Conservation (phyloP, 495 filamentous ascomycete genomes). For the Paragyromitra xinjiangensis region DNA sequence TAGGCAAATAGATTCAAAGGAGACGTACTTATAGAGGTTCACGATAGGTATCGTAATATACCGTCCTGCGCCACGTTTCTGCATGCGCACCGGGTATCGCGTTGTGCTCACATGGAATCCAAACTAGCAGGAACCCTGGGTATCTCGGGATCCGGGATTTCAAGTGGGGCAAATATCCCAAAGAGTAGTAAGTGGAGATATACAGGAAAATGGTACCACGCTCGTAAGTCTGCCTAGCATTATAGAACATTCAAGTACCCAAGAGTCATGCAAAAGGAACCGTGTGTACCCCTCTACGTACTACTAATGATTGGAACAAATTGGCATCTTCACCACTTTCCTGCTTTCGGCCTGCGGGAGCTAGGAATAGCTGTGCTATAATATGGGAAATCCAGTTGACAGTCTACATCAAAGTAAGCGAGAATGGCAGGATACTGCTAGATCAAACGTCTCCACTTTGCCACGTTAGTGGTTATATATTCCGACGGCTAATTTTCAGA, state of each 20-base stretch:
- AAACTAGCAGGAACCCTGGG: conserved; percentile 6
- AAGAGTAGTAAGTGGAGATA: neutral
- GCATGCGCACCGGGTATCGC: conserved; percentile 9
- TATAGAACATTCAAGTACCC: neutral
- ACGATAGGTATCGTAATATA: neutral
- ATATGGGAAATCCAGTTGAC: neutral
- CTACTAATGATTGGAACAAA: neutral
- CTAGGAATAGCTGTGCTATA: neutral
- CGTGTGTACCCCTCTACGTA: neutral
- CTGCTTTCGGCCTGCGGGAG: neutral
- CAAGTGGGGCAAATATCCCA: neutral
- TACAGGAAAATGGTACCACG: neutral
- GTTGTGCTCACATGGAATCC: neutral
- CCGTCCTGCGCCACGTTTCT: conserved; percentile 20
- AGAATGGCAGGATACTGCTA: neutral
- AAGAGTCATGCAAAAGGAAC: neutral
- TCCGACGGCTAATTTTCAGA: neutral
- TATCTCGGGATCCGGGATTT: neutral
- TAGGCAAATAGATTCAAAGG: neutral
- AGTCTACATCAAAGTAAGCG: neutral
- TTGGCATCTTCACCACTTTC: neutral
- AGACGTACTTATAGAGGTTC: conserved; percentile 25
- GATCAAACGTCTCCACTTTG: neutral
- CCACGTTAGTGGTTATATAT: neutral
- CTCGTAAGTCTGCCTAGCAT: neutral